Evolutionary conservation across 179 eudicot genomes (phyloP), one percentile per base, ranked within the genome.

Genomic region (Gypsophila paniculata): DNA sequence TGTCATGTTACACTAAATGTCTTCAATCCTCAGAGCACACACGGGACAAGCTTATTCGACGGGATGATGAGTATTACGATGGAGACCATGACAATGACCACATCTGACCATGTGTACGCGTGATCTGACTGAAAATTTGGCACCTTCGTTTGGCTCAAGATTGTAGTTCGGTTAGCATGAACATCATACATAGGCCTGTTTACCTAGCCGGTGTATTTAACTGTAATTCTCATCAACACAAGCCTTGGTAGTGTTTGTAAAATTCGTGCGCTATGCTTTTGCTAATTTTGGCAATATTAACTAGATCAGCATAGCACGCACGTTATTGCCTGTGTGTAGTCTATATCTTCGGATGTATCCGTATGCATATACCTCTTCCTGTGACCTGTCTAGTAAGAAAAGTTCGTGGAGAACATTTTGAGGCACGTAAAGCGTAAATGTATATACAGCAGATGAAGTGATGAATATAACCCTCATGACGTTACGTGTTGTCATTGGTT

Each of bases 71-170:
- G 76, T 93, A 91, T 70, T 91, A 85, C 69, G 87, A 86, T 48
- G 97, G 97, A 8, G 98, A 91, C 75, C 87, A 91, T 64, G 98
- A 93, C 80, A 89, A 89, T 32, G 98, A 93, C 79, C 85, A 85
- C 67, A 80, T 78, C 34, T 81, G 84, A 84, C 67, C 87, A 88
- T 55, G 78, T 69, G 18, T 84, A 83, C 80, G 74, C 52, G 49
- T 48, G 63, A 61, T 12, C 44, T 14, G 13, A 23, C 21, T 8
- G 44, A 25, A 15, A 8, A 46, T 11, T 21, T 62, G 21, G 15
- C 25, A 34, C 46, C 59, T 14, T 71, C 66, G 34, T 78, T 70
- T 63, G 67, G 72, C 9, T 19, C 44, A 63, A 19, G 11, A 18
- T 9, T 7, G 7, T 22, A 51, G 52, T 42, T 21, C 18, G 14